These are phyloP conservation scores for Aspergillus unguis DNA, from an alignment of 2,329 filamentous ascomycete genomes.

Conservation along the genomic window DNA sequence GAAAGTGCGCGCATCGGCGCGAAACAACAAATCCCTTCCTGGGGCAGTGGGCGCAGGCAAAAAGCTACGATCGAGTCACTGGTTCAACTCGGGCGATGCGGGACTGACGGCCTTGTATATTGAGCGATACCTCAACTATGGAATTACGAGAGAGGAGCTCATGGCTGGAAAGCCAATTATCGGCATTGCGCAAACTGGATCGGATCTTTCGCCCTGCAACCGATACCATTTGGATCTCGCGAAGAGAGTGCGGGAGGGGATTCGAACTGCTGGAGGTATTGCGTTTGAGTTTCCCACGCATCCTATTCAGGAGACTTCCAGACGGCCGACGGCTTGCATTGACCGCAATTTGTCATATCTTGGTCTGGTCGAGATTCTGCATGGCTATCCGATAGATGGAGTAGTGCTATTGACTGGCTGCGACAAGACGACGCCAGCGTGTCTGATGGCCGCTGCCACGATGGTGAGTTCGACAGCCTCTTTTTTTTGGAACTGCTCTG, in stretches of 20 bases:
- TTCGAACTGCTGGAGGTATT: slow-evolving; percentile 49
- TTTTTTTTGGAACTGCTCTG: background rate
- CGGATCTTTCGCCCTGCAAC: slow-evolving; percentile 52
- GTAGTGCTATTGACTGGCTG: slow-evolving; percentile 52
- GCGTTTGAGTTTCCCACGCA: slow-evolving; percentile 53
- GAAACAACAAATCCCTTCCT: slow-evolving; percentile 10
- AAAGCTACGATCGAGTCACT: slow-evolving; percentile 42
- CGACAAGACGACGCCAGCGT: slow-evolving; percentile 53
- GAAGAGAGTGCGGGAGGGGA: slow-evolving; percentile 51
- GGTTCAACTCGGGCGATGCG: slow-evolving; percentile 46
- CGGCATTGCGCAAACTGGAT: slow-evolving; percentile 53
- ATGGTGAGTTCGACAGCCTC: slow-evolving; percentile 32
- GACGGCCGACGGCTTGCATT: slow-evolving; percentile 49
- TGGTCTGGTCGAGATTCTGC: slow-evolving; percentile 48
- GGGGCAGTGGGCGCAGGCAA: slow-evolving; percentile 13
- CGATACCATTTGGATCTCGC: slow-evolving; percentile 49
- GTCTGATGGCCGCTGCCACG: slow-evolving; percentile 52
- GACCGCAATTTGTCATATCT: slow-evolving; percentile 52
- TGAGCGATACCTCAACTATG: slow-evolving; percentile 52
- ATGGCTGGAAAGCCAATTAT: slow-evolving; percentile 51
- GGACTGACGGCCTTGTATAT: slow-evolving; percentile 49
- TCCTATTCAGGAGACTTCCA: slow-evolving; percentile 50
- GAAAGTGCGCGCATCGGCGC: slow-evolving; percentile 30
- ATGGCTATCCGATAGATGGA: slow-evolving; percentile 50
- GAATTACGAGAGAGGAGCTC: slow-evolving; percentile 49